Evolutionary conservation across 2,329 filamentous ascomycete species (phyloP).

Genomic region (Verticillium tricorpus): DNA sequence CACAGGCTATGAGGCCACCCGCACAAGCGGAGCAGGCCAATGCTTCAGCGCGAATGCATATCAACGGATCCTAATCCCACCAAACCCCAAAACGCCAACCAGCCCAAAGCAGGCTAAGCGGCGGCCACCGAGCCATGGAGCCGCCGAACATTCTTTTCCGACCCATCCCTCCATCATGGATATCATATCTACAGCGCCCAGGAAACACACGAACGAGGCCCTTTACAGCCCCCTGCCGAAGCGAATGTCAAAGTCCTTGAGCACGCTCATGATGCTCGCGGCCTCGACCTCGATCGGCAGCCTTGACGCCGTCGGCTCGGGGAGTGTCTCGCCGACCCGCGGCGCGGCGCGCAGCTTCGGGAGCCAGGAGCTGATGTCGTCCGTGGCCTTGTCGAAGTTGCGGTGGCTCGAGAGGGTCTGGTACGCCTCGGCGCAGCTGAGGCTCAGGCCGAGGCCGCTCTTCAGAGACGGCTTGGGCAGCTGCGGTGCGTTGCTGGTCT

Average conservation of each 20-base stretch:
- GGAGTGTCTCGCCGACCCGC: constrained; percentile 26
- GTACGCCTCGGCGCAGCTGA: constrained; percentile 74
- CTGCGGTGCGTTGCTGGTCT: constrained; percentile 28
- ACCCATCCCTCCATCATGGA: background rate
- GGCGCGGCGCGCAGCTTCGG: constrained; percentile 64
- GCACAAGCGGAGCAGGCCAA: background rate
- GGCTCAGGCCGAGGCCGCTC: constrained; percentile 43
- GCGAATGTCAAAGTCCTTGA: constrained; percentile 74
- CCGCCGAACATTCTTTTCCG: background rate
- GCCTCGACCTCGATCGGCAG: constrained; percentile 74
- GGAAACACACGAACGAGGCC: background rate
- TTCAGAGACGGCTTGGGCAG: constrained; percentile 16
- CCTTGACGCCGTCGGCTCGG: constrained; percentile 19
- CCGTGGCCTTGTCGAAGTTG: constrained; percentile 68
- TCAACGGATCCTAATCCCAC: background rate
- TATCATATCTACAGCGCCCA: background rate
- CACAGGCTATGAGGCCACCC: background rate
- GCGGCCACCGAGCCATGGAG: background rate
- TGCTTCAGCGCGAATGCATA: background rate
- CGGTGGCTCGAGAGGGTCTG: constrained; percentile 74
- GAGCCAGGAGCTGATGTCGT: constrained; percentile 72
- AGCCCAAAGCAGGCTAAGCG: background rate
- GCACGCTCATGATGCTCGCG: constrained; percentile 79
- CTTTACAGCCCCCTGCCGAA: constrained; percentile 44
- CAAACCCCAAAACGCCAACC: background rate